phyloP scores from a whole-genome alignment of 371 early-diverging fungal genomes.

The Mortierella sp. region DNA sequence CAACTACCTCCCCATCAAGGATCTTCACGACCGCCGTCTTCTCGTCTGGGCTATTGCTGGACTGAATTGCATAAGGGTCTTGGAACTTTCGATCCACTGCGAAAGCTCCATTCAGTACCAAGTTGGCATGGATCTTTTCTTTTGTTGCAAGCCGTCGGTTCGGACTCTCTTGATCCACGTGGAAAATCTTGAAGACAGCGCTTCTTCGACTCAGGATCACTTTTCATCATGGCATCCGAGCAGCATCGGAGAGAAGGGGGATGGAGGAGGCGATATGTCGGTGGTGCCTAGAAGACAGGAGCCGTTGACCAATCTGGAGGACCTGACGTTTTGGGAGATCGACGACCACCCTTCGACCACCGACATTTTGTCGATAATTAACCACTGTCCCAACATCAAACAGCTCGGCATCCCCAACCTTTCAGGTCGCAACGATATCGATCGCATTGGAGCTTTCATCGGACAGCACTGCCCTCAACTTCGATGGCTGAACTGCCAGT shows the following conservation, averaged over 20 bases:
- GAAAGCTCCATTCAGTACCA: not conserved
- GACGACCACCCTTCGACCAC: not conserved
- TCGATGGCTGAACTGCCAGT: not conserved
- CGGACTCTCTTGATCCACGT: not conserved
- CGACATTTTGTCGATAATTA: not conserved
- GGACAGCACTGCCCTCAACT: not conserved
- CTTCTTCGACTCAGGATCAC: not conserved
- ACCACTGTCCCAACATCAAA: not conserved
- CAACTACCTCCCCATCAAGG: not conserved
- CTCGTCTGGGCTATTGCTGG: not conserved
- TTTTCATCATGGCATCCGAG: not conserved
- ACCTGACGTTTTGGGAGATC: not conserved
- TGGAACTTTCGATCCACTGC: not conserved
- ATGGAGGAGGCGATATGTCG: not conserved
- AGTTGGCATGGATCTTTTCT: not conserved
- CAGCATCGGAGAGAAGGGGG: not conserved
- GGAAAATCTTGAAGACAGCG: too few species aligned
- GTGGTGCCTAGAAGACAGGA: not conserved
- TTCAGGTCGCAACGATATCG: not conserved
- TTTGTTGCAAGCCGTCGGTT: not conserved
- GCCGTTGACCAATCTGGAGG: not conserved
- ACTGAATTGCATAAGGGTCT: too few species aligned
- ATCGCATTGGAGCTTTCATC: not conserved
- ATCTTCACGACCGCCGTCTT: not conserved
- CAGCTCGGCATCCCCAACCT: not conserved